Evolutionary conservation across 177 flowering plant genomes (phyloP).

Genomic region (Tripterygium wilfordii): DNA sequence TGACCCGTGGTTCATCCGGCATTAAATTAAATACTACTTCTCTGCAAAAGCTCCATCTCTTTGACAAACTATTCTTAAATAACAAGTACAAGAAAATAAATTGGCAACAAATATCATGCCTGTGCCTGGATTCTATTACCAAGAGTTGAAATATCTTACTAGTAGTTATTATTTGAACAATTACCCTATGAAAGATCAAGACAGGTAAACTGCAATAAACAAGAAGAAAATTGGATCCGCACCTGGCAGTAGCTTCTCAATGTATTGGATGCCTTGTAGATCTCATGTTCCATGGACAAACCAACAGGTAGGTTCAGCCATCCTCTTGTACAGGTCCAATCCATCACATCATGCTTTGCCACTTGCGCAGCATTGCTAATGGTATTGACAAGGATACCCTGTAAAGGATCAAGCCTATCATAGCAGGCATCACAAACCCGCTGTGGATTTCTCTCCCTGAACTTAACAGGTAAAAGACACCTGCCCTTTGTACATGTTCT

Average conservation of each 20-base stretch:
- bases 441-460: constrained; percentile 88
- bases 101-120: background rate
- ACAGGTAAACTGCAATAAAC: background rate
- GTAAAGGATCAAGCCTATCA: constrained; percentile 91
- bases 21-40: too few relatives aligned
- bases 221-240: background rate
- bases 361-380: constrained; percentile 85
- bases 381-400: constrained; percentile 63
- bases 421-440: constrained; percentile 92
- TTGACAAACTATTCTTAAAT: too few relatives aligned
- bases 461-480: constrained; percentile 84
- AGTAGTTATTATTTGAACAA: too few relatives aligned
- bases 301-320: constrained; percentile 96
- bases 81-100: background rate
- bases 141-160: too few relatives aligned
- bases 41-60: too few relatives aligned
- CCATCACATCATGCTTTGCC: constrained; percentile 90
- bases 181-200: background rate
- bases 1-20: too few relatives aligned
- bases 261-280: constrained; percentile 75
- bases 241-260: constrained; percentile 83
- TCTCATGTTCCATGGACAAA: constrained; percentile 90
- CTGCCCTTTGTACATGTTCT: constrained; percentile 79
- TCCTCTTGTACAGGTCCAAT: constrained; percentile 83
- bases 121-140: too few relatives aligned